phyloP scores from a whole-genome alignment of 1,284 basidiomycete genomes.

The Ustilago nuda region DNA sequence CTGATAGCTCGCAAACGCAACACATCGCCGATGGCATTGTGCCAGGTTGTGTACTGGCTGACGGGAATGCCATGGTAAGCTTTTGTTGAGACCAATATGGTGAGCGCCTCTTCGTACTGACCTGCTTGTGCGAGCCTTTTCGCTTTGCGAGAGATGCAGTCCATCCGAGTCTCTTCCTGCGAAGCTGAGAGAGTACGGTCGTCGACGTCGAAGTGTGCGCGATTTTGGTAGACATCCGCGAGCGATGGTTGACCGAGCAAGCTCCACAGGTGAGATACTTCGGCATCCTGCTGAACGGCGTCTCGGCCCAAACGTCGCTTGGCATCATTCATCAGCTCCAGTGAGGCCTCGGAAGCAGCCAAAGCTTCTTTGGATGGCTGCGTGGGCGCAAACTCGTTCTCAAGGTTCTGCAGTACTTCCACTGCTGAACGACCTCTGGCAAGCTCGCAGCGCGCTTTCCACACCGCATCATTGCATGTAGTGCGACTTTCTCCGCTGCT shows the following conservation, averaged over 20 bases:
- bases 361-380: slow-evolving; percentile 23
- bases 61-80: slow-evolving; percentile 30
- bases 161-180: slow-evolving; percentile 28
- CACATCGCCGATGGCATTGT: slow-evolving; percentile 23
- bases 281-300: slow-evolving; percentile 9
- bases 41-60: slow-evolving; percentile 32
- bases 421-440: slow-evolving; percentile 24
- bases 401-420: slow-evolving; percentile 29
- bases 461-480: slow-evolving; percentile 26
- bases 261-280: slow-evolving; percentile 31
- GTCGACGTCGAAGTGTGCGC: background rate
- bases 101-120: slow-evolving; percentile 39
- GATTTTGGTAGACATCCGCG: slow-evolving; percentile 31
- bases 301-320: slow-evolving; percentile 36
- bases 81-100: slow-evolving; percentile 21
- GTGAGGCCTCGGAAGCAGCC: slow-evolving; percentile 28
- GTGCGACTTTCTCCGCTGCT: background rate
- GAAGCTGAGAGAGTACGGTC: background rate
- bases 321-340: slow-evolving; percentile 43
- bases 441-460: slow-evolving; percentile 29
- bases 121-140: slow-evolving; percentile 28
- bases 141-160: slow-evolving; percentile 25
- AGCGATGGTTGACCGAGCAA: slow-evolving; percentile 25
- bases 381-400: slow-evolving; percentile 16
- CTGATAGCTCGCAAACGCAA: slow-evolving; percentile 36